phyloP scores from a whole-genome alignment of 2,329 filamentous ascomycete species.

The Leptographium radiaticola region DNA sequence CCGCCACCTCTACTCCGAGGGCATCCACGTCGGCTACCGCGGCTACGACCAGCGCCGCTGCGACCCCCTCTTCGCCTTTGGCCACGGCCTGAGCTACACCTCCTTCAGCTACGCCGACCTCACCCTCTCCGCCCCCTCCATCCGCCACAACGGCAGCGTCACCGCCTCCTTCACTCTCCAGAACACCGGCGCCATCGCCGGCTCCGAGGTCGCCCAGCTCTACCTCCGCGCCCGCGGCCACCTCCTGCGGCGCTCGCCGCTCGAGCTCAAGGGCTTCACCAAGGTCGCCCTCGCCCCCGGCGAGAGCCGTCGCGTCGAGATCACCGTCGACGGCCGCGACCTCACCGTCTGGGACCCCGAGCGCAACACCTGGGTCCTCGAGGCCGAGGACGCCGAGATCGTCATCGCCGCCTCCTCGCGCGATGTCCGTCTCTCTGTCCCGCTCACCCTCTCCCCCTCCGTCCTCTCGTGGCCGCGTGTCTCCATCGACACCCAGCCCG shows the following conservation, averaged over 20 bases:
- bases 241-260: not conserved
- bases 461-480: not conserved
- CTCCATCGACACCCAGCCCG: not conserved
- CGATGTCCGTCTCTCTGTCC: not conserved
- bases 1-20: constrained; percentile 55
- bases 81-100: constrained; percentile 68
- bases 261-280: constrained; percentile 3
- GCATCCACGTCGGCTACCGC: constrained; percentile 67
- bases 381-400: not conserved
- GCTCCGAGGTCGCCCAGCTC: constrained; percentile 41
- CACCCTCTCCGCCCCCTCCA: constrained; percentile 2
- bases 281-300: constrained; percentile 1
- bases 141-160: constrained; percentile 11
- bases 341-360: constrained; percentile 2
- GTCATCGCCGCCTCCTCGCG: not conserved
- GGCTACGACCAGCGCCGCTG: constrained; percentile 60
- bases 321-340: not conserved
- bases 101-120: constrained; percentile 37
- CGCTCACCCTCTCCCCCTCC: not conserved
- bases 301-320: not conserved
- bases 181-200: constrained; percentile 38
- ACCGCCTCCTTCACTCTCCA: constrained; percentile 37
- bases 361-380: not conserved
- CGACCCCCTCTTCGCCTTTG: constrained; percentile 60
- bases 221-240: not conserved